A percentile compares a stretch with the other conserved stretches of the same genome.
phyloP scores from a whole-genome alignment of 148 eudicot genomes.

The Rhododendron ovatum region DNA sequence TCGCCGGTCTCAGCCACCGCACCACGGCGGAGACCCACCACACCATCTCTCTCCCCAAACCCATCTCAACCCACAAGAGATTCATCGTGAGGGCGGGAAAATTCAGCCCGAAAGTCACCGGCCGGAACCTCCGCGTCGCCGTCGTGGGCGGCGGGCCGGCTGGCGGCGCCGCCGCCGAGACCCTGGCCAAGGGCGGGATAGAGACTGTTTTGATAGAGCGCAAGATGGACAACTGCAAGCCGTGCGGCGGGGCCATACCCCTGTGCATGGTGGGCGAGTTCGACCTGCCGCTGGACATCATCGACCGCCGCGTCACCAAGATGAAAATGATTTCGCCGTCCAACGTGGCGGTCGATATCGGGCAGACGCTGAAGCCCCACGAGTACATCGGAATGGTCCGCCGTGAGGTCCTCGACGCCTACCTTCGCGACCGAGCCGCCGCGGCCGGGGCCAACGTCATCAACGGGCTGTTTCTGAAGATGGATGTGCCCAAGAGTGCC shows the following conservation, averaged over 20 bases:
- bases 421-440: conserved; percentile 76
- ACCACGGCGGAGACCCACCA: conserved; percentile 35
- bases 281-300: conserved; percentile 88
- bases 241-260: conserved; percentile 89
- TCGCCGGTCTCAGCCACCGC: conserved; percentile 64
- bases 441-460: conserved; percentile 66
- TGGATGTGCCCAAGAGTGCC: conserved; percentile 52
- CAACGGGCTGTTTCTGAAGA: conserved; percentile 80
- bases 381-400: conserved; percentile 99
- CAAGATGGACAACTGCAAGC: conserved; percentile 88
- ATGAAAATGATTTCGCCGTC: conserved; percentile 99
- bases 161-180: conserved; percentile 87
- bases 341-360: conserved; percentile 93
- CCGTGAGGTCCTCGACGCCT: conserved; percentile 78
- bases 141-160: conserved; percentile 97
- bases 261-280: conserved; percentile 96
- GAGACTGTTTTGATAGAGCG: conserved; percentile 80
- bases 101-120: conserved; percentile 64
- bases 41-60: neutral
- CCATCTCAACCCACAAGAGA: conserved; percentile 18
- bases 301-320: conserved; percentile 81
- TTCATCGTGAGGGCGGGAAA: conserved; percentile 33
- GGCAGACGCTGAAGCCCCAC: conserved; percentile 77
- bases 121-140: conserved; percentile 82
- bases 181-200: conserved; percentile 81